Conservation (phyloP, 495 filamentous ascomycete genomes). For the Umbilicaria muhlenbergii region DNA sequence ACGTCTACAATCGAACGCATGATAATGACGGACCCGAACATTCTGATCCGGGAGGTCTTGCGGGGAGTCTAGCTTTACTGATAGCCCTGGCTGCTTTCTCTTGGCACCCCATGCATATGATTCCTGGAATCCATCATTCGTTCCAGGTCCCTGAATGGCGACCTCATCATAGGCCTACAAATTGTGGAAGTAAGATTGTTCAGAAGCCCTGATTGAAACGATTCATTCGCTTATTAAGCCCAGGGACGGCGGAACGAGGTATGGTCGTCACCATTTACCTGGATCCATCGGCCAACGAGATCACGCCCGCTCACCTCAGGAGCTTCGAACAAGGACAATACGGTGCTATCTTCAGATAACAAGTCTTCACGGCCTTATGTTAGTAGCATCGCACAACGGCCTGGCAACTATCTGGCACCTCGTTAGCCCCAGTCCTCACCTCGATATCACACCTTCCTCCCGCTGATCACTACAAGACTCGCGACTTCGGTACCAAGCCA, state of each 20-base stretch:
- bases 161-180: not conserved
- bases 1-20: conserved; percentile 2
- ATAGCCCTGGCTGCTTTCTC: conserved; percentile 13
- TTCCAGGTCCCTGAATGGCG: conserved; percentile 5
- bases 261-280: conserved; percentile 11
- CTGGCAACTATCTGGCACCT: no score
- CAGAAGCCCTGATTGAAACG: no score
- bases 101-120: not conserved
- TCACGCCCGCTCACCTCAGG: not conserved
- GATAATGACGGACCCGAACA: not conserved
- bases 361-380: no score
- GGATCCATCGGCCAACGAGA: conserved; percentile 1
- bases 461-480: no score
- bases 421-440: no score
- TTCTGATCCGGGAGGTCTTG: conserved; percentile 1
- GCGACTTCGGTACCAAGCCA: no score
- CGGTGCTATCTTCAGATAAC: conserved; percentile 7
- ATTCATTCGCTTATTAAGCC: not conserved
- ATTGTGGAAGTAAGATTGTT: not conserved
- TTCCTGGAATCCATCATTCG: not conserved
- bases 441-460: no score
- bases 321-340: conserved; percentile 3
- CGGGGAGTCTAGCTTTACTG: conserved; percentile 10
- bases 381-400: no score
- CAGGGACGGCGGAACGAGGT: conserved; percentile 6